Percentiles rank a stretch among this genome's conserved stretches.
phyloP scores from a whole-genome alignment of 2,329 filamentous ascomycete species.

The Colletotrichum musicola region DNA sequence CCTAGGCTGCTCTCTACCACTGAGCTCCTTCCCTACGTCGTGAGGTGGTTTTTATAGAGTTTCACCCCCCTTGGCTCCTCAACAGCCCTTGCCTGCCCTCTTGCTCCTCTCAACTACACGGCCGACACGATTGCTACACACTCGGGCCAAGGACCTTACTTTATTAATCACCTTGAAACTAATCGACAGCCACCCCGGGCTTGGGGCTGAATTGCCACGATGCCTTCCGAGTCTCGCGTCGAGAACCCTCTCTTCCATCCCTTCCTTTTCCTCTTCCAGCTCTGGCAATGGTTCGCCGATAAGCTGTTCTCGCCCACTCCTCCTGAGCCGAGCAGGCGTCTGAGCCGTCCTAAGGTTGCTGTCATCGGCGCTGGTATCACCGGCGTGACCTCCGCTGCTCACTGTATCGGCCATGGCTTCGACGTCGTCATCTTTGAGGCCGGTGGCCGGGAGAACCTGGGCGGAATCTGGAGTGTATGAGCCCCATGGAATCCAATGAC shows the following conservation, averaged over 20 bases:
- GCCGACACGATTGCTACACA: neutral
- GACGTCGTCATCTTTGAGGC: slow-evolving; percentile 85
- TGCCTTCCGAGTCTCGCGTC: slow-evolving; percentile 49
- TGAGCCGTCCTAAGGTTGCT: slow-evolving; percentile 75
- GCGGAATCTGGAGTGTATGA: slow-evolving; percentile 84
- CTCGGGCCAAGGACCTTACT: too few relatives aligned
- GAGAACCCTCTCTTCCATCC: slow-evolving; percentile 63
- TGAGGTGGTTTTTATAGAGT: slow-evolving; percentile 13
- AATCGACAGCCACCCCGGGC: neutral
- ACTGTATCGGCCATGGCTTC: slow-evolving; percentile 88
- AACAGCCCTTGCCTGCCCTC: neutral
- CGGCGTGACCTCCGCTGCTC: slow-evolving; percentile 81
- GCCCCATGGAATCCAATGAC: neutral
- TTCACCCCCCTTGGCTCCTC: slow-evolving; percentile 5
- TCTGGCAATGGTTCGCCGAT: slow-evolving; percentile 74
- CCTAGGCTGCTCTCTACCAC: slow-evolving; percentile 2
- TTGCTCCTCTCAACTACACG: neutral
- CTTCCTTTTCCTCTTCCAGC: slow-evolving; percentile 72
- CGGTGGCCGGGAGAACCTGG: slow-evolving; percentile 73
- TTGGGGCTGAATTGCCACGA: slow-evolving; percentile 40
- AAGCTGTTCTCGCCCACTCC: slow-evolving; percentile 77
- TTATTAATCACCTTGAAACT: too few relatives aligned
- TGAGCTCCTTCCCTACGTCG: neutral
- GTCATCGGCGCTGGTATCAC: slow-evolving; percentile 80
- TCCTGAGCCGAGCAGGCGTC: slow-evolving; percentile 67